Evolutionary conservation across 2,329 filamentous ascomycete genomes (phyloP), one percentile per base, ranked within the genome.

Genomic region (Aspergillus unguis): DNA sequence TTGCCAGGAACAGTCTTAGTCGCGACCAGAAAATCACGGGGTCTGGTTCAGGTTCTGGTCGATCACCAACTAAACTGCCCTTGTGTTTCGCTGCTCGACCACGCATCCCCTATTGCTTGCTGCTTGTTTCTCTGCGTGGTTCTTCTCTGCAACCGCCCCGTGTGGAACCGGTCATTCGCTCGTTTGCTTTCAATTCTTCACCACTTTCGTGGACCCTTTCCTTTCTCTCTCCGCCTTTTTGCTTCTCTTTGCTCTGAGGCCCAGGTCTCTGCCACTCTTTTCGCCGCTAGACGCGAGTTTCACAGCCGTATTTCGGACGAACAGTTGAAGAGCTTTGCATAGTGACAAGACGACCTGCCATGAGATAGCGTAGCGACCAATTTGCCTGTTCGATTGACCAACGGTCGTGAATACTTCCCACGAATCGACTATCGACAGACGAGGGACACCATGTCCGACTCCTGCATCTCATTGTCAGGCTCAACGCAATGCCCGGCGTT

Each of bases 401-500:
- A 31, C 47, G 36, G 35, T 52, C 40, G 44, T 41, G 33, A 41
- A 40, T 26, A 48, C 17, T 35, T 6, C 11, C 28, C n/a, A 44
- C 32, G 40, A 37, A 52, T 25, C 48, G 33, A 40, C 37, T 17
- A 27, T 36, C 3, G 36, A 32, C n/a, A 41, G 31, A 28, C 37
- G 66, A 67, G 33, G 59, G 65, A 57, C 60, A 58, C 56, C 45
- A 74, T 74, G 72, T 58, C 69, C 27, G 59, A 47, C 56, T 66
- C 73, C 68, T 78, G 90, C 69, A 81, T 94, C 62, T 85, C 89
- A 28, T 79, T 95, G 33, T 73, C 81, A 52, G 84, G 80, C 56
- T 92, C 90, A 31, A 85, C 78, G 4, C 72, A 79, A 50, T 95
- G 90, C 71, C 78, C 85, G 43, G 87, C 88, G 2, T 95, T 91